Conservation (phyloP, 805 yeast species). For the Saccharomycopsis amapae region DNA sequence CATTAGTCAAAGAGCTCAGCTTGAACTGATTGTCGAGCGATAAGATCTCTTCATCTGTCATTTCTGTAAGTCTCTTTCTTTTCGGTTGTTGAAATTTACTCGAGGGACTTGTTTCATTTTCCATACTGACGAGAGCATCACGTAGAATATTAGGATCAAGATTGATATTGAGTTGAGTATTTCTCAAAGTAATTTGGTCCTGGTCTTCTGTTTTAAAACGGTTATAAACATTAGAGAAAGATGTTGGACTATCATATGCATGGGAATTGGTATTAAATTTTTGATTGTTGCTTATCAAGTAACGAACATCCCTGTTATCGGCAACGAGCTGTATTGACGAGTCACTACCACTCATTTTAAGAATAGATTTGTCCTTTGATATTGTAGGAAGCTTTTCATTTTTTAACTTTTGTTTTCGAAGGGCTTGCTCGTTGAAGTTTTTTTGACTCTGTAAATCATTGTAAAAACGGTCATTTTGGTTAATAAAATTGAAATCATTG, state of each 20-base stretch:
- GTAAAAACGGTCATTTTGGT: slow-evolving; percentile 16
- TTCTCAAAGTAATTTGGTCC: slow-evolving; percentile 19
- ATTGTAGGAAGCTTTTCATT: slow-evolving; percentile 18
- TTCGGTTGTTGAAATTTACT: neutral
- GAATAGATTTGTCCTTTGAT: slow-evolving; percentile 11
- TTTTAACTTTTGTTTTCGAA: slow-evolving; percentile 14
- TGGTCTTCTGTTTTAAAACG: slow-evolving; percentile 18
- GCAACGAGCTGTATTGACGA: too few relatives aligned
- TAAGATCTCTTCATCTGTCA: slow-evolving; percentile 22
- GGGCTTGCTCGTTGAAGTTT: slow-evolving; percentile 10
- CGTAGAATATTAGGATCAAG: slow-evolving; percentile 8
- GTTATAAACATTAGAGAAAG: slow-evolving; percentile 19
- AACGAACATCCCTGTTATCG: too few relatives aligned
- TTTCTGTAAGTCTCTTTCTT: slow-evolving; percentile 18
- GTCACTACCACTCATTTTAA: slow-evolving; percentile 1
- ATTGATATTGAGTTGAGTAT: slow-evolving; percentile 19
- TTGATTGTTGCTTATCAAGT: too few relatives aligned
- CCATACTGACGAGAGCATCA: neutral
- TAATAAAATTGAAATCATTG: slow-evolving; percentile 19
- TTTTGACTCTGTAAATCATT: slow-evolving; percentile 15
- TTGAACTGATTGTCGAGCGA: slow-evolving; percentile 17
- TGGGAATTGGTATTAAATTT: neutral
- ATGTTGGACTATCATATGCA: slow-evolving; percentile 3
- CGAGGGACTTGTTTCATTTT: neutral
- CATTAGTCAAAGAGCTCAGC: neutral